Percentiles rank a stretch among this genome's conserved stretches.
Conservation (phyloP, 208 protist species). For the Balamuthia mandrillaris region DNA sequence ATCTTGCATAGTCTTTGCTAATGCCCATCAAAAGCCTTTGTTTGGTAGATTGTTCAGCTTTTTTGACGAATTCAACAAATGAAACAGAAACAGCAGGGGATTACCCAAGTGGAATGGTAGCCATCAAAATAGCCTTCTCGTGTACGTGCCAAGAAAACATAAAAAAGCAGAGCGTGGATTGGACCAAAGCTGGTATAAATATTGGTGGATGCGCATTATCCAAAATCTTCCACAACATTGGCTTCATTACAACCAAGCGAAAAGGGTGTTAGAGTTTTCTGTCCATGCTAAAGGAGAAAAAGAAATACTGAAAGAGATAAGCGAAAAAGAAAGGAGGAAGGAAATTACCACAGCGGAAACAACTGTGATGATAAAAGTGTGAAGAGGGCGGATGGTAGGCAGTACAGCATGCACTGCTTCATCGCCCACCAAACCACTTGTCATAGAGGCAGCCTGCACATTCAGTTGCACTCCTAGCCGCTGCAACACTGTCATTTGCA, state of each 20-base stretch:
- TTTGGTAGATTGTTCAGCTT: not conserved
- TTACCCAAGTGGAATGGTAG: slow-evolving; percentile 63
- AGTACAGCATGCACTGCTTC: slow-evolving; percentile 26
- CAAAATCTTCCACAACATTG: not conserved
- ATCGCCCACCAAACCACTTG: slow-evolving; percentile 43
- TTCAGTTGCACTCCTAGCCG: not conserved
- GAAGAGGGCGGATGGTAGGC: slow-evolving; percentile 39
- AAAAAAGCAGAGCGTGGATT: slow-evolving; percentile 63
- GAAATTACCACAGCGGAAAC: slow-evolving; percentile 43
- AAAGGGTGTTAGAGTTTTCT: slow-evolving; percentile 18
- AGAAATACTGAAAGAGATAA: not conserved
- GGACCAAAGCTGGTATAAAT: slow-evolving; percentile 40
- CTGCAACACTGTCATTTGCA: not conserved
- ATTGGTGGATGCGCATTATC: not conserved
- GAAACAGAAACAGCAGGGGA: not conserved
- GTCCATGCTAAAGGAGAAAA: not conserved
- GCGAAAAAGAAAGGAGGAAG: not conserved
- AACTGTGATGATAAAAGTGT: slow-evolving; percentile 52
- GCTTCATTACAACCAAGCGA: not conserved
- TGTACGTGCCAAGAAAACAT: slow-evolving; percentile 82
- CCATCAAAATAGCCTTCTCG: slow-evolving; percentile 78
- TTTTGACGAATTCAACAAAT: not conserved
- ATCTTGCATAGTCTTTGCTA: not conserved
- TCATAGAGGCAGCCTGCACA: slow-evolving; percentile 23
- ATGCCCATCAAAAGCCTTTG: not conserved